Evolutionary conservation across 192 early-diverging fungal genomes (phyloP).

Genomic region (Gorgonomyces haynaldii): DNA sequence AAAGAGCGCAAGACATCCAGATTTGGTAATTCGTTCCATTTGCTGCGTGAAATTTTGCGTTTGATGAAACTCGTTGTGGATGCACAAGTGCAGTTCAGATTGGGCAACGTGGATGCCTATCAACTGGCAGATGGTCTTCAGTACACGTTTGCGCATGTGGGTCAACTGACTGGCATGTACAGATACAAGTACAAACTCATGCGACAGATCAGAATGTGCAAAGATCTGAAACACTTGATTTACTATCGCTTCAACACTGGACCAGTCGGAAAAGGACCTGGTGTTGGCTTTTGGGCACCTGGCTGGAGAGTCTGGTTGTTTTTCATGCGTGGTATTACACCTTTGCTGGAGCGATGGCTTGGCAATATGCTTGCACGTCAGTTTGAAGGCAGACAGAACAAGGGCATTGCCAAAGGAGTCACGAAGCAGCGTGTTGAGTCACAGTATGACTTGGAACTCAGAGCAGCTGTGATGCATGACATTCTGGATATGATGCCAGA

Average conservation of each 20-base stretch:
- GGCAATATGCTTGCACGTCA: slow-evolving; percentile 97
- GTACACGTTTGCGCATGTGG: slow-evolving; percentile 97
- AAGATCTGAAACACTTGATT: slow-evolving; percentile 90
- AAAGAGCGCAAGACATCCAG: slow-evolving; percentile 99
- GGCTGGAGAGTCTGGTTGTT: slow-evolving; percentile 99
- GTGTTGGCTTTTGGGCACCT: slow-evolving; percentile 98
- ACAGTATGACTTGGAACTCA: slow-evolving; percentile 93
- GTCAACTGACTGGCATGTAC: slow-evolving; percentile 99
- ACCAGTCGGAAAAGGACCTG: slow-evolving; percentile 94
- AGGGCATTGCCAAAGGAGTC: slow-evolving; percentile 95
- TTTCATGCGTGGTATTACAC: slow-evolving; percentile 97
- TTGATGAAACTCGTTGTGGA: slow-evolving; percentile 96
- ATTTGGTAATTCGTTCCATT: slow-evolving; percentile 96
- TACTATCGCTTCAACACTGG: slow-evolving; percentile 86
- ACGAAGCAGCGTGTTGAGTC: slow-evolving; percentile 99
- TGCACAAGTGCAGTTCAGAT: slow-evolving; percentile 93
- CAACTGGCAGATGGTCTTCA: slow-evolving; percentile 98
- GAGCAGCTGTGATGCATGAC: slow-evolving; percentile 97
- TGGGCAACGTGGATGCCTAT: slow-evolving; percentile 98
- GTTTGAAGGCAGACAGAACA: slow-evolving; percentile 94
- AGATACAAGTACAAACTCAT: slow-evolving; percentile 97
- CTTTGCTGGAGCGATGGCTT: slow-evolving; percentile 94
- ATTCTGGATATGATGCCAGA: slow-evolving; percentile 99
- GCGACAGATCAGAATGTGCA: slow-evolving; percentile 92
- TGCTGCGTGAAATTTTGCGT: slow-evolving; percentile 86